Percentiles rank a stretch among this genome's conserved stretches.
These are phyloP conservation scores for Fusarium sp. DNA, from an alignment of 2,329 filamentous ascomycete genomes.

Conservation along the genomic window DNA sequence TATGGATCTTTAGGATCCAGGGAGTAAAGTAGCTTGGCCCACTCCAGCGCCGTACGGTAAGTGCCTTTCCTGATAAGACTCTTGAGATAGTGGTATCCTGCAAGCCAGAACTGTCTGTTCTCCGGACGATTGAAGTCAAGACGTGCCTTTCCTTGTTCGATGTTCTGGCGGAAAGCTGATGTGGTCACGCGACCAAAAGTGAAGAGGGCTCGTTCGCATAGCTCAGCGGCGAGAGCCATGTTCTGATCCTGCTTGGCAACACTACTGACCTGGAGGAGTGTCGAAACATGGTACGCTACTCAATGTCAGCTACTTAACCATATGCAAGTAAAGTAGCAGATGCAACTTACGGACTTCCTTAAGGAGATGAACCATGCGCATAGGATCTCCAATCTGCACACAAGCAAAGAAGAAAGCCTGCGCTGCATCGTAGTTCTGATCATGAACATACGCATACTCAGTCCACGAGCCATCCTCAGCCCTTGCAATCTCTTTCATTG, in stretches of 20 bases:
- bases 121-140: constrained; percentile 86
- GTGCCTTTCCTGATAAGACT: constrained; percentile 93
- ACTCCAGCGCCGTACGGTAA: constrained; percentile 92
- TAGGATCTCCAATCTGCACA: constrained; percentile 88
- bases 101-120: constrained; percentile 94
- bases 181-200: constrained; percentile 91
- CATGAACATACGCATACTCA: constrained; percentile 86
- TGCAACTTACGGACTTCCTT: constrained; percentile 55
- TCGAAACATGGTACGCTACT: constrained; percentile 88
- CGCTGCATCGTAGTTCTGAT: constrained; percentile 78
- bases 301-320: constrained; percentile 2
- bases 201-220: constrained; percentile 92
- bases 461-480: constrained; percentile 67
- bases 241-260: constrained; percentile 94
- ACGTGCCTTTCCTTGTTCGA: constrained; percentile 84
- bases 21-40: constrained; percentile 87
- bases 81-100: constrained; percentile 88
- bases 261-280: constrained; percentile 92
- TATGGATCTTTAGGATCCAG: constrained; percentile 87
- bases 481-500: constrained; percentile 76
- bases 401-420: constrained; percentile 83
- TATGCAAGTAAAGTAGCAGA: background rate
- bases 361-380: constrained; percentile 84
- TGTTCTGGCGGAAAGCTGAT: constrained; percentile 82
- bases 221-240: constrained; percentile 85